Evolutionary conservation across 2,329 filamentous ascomycete species (phyloP), one percentile per base, ranked within the genome.

Genomic region (Verticillium klebahnii): DNA sequence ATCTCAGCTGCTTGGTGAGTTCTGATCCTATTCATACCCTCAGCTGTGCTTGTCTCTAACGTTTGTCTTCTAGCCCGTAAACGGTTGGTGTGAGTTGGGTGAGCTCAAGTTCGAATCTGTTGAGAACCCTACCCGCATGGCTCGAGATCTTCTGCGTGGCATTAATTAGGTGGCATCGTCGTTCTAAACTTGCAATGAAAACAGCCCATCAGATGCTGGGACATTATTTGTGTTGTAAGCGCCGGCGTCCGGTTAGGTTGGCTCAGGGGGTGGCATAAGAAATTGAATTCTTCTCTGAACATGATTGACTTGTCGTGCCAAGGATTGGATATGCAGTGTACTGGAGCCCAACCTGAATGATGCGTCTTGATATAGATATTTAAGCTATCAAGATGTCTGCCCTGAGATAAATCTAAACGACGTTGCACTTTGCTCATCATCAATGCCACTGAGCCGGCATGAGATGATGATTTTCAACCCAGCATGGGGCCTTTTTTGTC

Each of bases 1-100:
- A 96, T 71, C 77, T 99, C 69, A 96, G 90, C 74, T 99, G 95
- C 72, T 78, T 99, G 78, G 92, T 95, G 80, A 85, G 92, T 89
- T 62, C 15, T 34, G 12, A 17, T 8, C 25, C 23, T 7, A 15
- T 2, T 3, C 34, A 36, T 61, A 36, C 34, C 34, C 34, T 9
- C 34, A 36, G 11, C n/a, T 36, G 12, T 5, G 14, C 19, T 34
- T 56, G 25, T 31, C 50, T 58, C 71, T 75, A 67, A 75, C 64
- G 9, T 50, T 58, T 14, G 34, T 11, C 9, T 23, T 37, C 45
- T 60, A 89, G 85, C 83, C 85, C 62, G 80, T 91, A 60, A 89
- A 83, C 65, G 80, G 86, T 68, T 91, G 88, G 88, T 91, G 88
- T 69, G 83, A 88, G 40, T 77, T 79, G 57, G 80, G 79, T 17